phyloP scores from a whole-genome alignment of 805 yeast species.

The Candida glaebosa region DNA sequence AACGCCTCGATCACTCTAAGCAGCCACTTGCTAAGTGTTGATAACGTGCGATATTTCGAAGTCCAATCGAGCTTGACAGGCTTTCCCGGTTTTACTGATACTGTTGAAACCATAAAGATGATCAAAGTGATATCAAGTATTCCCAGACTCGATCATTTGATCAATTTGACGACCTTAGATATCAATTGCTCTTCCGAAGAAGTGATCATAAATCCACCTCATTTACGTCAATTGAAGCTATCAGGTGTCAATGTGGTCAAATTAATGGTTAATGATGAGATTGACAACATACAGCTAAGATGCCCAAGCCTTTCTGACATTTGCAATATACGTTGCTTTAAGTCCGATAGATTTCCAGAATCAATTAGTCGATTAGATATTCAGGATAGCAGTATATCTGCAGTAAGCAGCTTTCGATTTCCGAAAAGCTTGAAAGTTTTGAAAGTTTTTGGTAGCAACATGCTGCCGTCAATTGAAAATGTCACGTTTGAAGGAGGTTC shows the following conservation, averaged over 20 bases:
- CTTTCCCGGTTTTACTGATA: neutral
- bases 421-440: neutral
- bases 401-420: neutral
- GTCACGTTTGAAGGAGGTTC: constrained; percentile 2
- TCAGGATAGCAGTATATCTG: neutral
- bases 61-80: neutral
- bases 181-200: neutral
- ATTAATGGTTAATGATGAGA: neutral
- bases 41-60: neutral
- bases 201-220: constrained; percentile 1
- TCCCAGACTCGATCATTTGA: neutral
- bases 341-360: neutral
- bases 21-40: neutral
- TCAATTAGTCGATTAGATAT: neutral
- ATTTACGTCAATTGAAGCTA: neutral
- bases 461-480: neutral
- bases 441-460: neutral
- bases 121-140: neutral
- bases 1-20: neutral
- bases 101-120: neutral
- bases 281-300: neutral
- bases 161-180: neutral
- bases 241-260: neutral
- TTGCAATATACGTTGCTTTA: neutral
- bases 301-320: neutral